These are phyloP conservation scores for Myrica gale DNA, from an alignment of 306 rosid genomes.

Conservation along the genomic window DNA sequence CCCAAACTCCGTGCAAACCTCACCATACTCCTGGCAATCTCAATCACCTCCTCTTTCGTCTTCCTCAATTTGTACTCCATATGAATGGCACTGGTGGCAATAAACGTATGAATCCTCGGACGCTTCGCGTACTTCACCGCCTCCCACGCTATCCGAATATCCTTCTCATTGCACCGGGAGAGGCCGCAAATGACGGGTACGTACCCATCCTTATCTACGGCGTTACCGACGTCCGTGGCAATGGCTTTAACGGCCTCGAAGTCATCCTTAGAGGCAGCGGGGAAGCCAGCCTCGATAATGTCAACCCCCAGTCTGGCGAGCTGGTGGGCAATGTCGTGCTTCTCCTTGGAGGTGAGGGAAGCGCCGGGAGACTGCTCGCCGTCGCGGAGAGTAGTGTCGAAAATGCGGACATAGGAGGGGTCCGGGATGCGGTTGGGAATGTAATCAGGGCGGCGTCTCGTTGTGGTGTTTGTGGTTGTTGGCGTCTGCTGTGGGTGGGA, in stretches of 20 bases:
- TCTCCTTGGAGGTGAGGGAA: slow-evolving; percentile 83
- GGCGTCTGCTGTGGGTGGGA: slow-evolving; percentile 15
- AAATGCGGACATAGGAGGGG: slow-evolving; percentile 73
- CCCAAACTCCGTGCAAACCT: slow-evolving; percentile 81
- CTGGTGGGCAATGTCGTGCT: slow-evolving; percentile 83
- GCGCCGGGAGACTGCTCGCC: slow-evolving; percentile 99
- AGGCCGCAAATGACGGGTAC: slow-evolving; percentile 91
- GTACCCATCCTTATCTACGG: slow-evolving; percentile 60
- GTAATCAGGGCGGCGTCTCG: slow-evolving; percentile 62
- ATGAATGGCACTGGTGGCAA: slow-evolving; percentile 88
- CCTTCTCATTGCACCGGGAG: slow-evolving; percentile 78
- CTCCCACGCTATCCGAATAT: slow-evolving; percentile 84
- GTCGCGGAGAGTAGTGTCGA: slow-evolving; percentile 96
- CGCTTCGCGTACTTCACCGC: slow-evolving; percentile 80
- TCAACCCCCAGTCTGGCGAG: slow-evolving; percentile 87
- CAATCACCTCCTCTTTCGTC: slow-evolving; percentile 62
- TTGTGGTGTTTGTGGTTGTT: neutral
- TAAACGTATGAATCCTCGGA: slow-evolving; percentile 83
- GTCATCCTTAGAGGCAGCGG: slow-evolving; percentile 80
- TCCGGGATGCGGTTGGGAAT: slow-evolving; percentile 81
- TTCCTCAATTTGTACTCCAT: slow-evolving; percentile 78
- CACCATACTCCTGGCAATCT: slow-evolving; percentile 75
- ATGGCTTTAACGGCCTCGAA: slow-evolving; percentile 74
- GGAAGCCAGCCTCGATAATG: slow-evolving; percentile 91
- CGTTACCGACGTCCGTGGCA: slow-evolving; percentile 74